Conservation (phyloP, 1,284 basidiomycete genomes). For the Puccinia novopanici region DNA sequence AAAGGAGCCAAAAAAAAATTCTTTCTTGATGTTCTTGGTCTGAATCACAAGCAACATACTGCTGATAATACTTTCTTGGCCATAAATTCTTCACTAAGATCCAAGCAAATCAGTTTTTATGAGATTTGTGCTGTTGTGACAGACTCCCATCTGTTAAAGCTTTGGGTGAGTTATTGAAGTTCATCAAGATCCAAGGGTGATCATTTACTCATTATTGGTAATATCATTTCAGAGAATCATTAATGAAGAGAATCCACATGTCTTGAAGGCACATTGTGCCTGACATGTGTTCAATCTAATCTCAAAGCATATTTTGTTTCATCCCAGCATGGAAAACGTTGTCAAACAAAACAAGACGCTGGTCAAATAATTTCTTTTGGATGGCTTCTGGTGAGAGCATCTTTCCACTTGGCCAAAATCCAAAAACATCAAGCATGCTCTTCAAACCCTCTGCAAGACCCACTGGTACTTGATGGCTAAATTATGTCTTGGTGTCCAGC, state of each 20-base stretch:
- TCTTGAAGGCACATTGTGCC: constrained; percentile 13
- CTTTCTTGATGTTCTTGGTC: constrained; percentile 23
- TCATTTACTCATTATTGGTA: background rate
- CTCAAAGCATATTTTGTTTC: background rate
- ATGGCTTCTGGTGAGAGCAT: constrained; percentile 17
- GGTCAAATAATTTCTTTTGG: background rate
- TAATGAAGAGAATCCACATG: constrained; percentile 10
- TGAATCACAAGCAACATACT: background rate
- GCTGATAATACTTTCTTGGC: background rate
- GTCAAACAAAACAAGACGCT: background rate
- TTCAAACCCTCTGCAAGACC: constrained; percentile 4
- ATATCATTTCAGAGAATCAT: constrained; percentile 9
- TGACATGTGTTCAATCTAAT: constrained; percentile 26
- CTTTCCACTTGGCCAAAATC: constrained; percentile 12
- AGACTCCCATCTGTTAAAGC: constrained; percentile 1
- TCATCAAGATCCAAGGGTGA: background rate
- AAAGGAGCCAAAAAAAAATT: background rate
- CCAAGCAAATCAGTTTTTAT: background rate
- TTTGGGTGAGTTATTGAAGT: constrained; percentile 15
- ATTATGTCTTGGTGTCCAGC: constrained; percentile 11
- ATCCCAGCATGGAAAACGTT: background rate
- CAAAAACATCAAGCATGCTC: constrained; percentile 3
- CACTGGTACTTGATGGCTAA: constrained; percentile 13
- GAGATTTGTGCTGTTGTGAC: constrained; percentile 8
- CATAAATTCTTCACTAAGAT: background rate